Base-by-base conservation (phyloP, 208 protist genomes). In the Trypanosomatidae sp. region DNA sequence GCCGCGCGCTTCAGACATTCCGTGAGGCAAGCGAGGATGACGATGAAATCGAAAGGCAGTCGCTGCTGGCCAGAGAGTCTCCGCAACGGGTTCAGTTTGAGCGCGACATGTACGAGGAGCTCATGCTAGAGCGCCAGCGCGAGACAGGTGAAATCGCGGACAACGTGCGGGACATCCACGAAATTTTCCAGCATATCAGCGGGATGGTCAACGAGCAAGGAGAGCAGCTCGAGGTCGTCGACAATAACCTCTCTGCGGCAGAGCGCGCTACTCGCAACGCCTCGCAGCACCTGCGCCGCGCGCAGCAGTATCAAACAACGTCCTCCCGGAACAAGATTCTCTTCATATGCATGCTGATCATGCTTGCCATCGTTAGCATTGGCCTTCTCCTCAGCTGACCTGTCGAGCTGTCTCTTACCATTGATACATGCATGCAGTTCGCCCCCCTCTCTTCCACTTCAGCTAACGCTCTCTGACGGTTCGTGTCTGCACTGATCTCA, bases 171-270 rank as follows among this genome's bases (percentile, higher is more conserved):
- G 91, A 97, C 76, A 94, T 97, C 36, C 87, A 95, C 58, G 91
- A 95, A 41, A 95, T 95, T 69, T 95, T 95, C 43, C 74, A 87
- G 36, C 91, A 97, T 71, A 95, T 97, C 73, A 89, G 93, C 65
- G 81, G 80, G 64, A 86, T 97, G 84, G 83, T 95, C 30, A 81
- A 84, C 28, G 89, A 95, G 66, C 93, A 97, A 67, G 93, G 93
- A 0, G 87, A 84, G 22, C 79, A 91, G 50, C 79, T 97, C 25
- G 87, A 95, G 8, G 46, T 83, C 1, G 85, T 97, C 8, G 90
- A 95, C 49, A 68, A 46, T 55, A 94, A 97, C 56, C 53, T 95
- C 41, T 77, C 74, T 13, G 46, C 71, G 0, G 82, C 91, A 10
- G 80, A 91, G 52, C 77, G 77, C 13, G 81, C 90, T 7, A 95